Evolutionary conservation across 768 basidiomycete genomes (phyloP), one percentile per base, ranked within the genome.

Genomic region (Pleurotus citrinopileatus): DNA sequence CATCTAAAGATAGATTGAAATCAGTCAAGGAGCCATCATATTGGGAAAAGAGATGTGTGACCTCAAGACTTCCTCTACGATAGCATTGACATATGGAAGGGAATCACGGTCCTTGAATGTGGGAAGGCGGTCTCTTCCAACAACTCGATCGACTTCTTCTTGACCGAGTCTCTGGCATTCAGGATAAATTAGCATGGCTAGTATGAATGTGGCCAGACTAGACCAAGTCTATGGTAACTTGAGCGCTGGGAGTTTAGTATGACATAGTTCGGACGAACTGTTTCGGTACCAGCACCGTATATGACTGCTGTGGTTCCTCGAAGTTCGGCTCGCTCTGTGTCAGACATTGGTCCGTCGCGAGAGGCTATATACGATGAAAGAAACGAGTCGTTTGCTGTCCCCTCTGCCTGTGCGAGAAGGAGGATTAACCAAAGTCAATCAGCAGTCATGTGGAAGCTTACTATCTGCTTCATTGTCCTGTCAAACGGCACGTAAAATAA

Each of bases 111-210:
- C 73, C 28, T 63, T 28, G 52, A 74, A 70, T n/a, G 63, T 64
- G 52, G 73, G 73, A n/a, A 76, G 69, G 38, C 73, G 64, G 56
- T 70, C 69, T 38, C 67, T 70, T 45, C 73, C 19, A 23, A 74
- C 61, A 28, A 67, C 60, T 3, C 53, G 36, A 45, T 69, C 67
- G 9, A 71, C 56, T 52, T 70, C 67, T 20, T 54, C 61, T 42
- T 64, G 65, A 2, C 64, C 67, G 22, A 60, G 36, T 42, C 55
- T 52, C 44, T 69, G 68, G 5, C 56, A 57, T 20, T 68, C 60
- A 0, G 70, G 70, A 46, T 68, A 58, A 12, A 63, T 47, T 10
- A 63, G 42, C 67, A 70, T 63, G 9, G 63, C 62, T 9, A 65
- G 55, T 12, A 68, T 40, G 54, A 70, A 70, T 3, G 47, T 57